These are phyloP conservation scores for Blastocystis sp. DNA, from an alignment of 352 stramenopile genomes.

Conservation along the genomic window DNA sequence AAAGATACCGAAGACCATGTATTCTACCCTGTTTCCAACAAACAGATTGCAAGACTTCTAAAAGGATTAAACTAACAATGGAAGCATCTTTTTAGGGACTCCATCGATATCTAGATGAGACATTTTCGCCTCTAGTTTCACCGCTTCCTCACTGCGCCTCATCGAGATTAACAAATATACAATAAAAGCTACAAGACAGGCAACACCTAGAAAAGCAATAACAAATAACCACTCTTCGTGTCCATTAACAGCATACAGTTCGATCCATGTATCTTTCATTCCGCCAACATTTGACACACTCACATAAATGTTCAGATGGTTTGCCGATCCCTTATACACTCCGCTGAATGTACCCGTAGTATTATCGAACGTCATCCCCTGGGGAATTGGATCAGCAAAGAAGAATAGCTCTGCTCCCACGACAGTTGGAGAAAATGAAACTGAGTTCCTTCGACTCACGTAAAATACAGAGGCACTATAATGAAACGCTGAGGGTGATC, in stretches of 20 bases:
- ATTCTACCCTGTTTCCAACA: constrained; percentile 26
- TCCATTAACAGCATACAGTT: background rate
- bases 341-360: background rate
- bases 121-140: constrained; percentile 9
- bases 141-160: background rate
- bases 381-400: background rate
- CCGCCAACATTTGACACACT: background rate
- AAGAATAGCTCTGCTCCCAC: constrained; percentile 20
- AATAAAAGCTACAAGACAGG: background rate
- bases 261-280: background rate
- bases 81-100: constrained; percentile 9
- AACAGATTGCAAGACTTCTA: background rate
- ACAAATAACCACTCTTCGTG: constrained; percentile 1
- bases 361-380: constrained; percentile 19
- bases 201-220: background rate
- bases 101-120: constrained; percentile 26
- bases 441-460: background rate
- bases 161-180: background rate
- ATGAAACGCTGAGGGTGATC: background rate
- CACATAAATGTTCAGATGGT: background rate
- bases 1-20: constrained; percentile 51
- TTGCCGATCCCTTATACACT: background rate
- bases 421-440: background rate
- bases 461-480: background rate
- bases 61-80: constrained; percentile 15